Base-by-base conservation (phyloP, 2,329 filamentous ascomycete genomes). In the Ceratocystis ficicola region DNA sequence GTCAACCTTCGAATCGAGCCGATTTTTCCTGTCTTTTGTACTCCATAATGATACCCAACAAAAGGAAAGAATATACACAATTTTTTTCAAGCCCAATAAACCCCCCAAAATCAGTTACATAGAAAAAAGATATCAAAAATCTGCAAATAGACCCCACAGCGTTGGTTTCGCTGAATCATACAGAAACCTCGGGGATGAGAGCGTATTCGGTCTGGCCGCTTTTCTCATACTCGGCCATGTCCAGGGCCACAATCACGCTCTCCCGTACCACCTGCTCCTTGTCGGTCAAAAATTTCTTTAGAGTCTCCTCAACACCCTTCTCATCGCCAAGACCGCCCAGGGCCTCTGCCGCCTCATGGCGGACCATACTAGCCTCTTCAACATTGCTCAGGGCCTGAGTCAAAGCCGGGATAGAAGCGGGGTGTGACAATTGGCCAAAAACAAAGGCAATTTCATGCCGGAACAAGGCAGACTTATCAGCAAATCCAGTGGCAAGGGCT, bases 401-500 rank as follows among this genome's bases (percentile, higher is more conserved):
- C 67, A 99, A 83, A 68, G 90, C 90, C 3, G 94, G 92, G 70
- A 99, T 96, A 1, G 91, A 96, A n/a, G 93, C 93, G 1, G 94
- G 94, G 73, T 99, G 94, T 65, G 89, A 91, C 64, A 99, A 81
- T 76, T 99, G 94, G 65, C 94, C 94, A 71, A 99, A 99, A 15
- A 99, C 94, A 74, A 99, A 99, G 15, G 94, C 94, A 70, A 99
- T 91, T 75, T 99, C 94, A 77, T 99, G 94, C 70, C 94, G 87
- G 82, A 99, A 97, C 6, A 99, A 84, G 4, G 92, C 92, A 62
- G 92, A 96, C 20, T 86, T 81, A 74, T 99, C 94, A 41, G 81
- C 80, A 71, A 99, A 86, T 17, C 94, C 94, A 73, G 86, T 87
- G 59, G 94, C 90, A 60, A 99, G 83, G 10, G 92, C 89, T 57